Base-by-base conservation (phyloP, 2,329 filamentous ascomycete species). In the Exophiala lecanii-corni region DNA sequence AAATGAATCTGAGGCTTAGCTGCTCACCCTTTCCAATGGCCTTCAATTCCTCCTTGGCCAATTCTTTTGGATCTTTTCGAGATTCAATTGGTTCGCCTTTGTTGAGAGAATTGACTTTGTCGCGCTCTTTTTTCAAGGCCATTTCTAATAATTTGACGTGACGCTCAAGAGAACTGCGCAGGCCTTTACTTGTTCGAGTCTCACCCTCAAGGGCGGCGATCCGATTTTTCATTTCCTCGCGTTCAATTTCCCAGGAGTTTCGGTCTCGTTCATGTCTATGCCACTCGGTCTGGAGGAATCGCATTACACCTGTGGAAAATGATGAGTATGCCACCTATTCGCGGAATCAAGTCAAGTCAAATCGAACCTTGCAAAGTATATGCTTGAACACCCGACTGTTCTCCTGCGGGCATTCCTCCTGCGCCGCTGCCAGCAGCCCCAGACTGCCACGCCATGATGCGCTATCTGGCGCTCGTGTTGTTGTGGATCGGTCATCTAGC, bases 281-380 rank as follows among this genome's bases (percentile, higher is more conserved):
- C 92, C 92, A 98, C 78, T 98, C 91, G 36, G 92, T 92, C 70
- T 98, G 92, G 28, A 98, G 80, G 65, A 98, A 98, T 67, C 92
- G 89, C 92, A 98, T 98, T 26, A 98, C 92, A 62, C 92, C 87
- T 92, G 56, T 16, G 18, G 13, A n/a, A 21, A 30, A 26, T 18
- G n/a, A 19, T 47, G 26, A 43, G 39, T 32, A 16, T 20, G 37
- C 12, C 6, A 18, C 6, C 12, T 18, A 15, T 19, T 30, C 17
- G 20, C 13, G 25, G 5, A 9, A n/a, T 10, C 28, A 20, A 28
- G 12, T 20, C 17, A 18, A 19, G 9, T 9, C 20, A 3, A 30
- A 12, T 44, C 26, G 12, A 43, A 56, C 54, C 54, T 51, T 56
- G 54, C 18, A 56, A 44, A 1, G 54, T 56, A 38, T 56, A 56